These are phyloP conservation scores for Prunus davidiana DNA, from an alignment of 306 rosid species.

Conservation along the genomic window DNA sequence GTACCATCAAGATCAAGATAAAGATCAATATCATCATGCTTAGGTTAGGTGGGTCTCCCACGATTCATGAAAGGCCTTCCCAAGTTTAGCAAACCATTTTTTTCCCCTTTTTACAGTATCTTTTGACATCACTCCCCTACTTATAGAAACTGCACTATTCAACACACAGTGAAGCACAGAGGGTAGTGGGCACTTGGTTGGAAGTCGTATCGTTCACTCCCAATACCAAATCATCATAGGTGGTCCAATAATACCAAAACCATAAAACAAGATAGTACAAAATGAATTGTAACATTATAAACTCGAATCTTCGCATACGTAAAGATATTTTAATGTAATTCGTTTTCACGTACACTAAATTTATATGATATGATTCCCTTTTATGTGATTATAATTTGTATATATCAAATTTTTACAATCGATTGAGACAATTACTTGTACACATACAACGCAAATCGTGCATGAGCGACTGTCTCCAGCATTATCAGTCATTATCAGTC, in stretches of 20 bases:
- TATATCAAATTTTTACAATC: fast-evolving
- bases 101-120: not conserved
- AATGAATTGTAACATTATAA: not conserved
- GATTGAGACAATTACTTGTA: no score
- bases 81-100: not conserved
- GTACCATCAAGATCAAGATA: not conserved
- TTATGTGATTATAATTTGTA: no score
- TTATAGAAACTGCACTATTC: not conserved
- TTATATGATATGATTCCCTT: no score
- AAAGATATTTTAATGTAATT: no score
- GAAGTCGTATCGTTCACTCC: not conserved
- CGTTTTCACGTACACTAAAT: no score
- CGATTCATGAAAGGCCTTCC: not conserved
- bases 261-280: not conserved
- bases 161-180: not conserved
- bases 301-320: no score
- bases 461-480: no score
- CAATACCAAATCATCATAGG: not conserved
- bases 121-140: not conserved
- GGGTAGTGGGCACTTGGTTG: not conserved
- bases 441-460: no score
- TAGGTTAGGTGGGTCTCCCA: not conserved
- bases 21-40: not conserved
- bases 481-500: no score
- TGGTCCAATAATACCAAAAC: not conserved